Base-by-base conservation (phyloP, 1,139 yeast genomes). In the Geotrichum klebahnii region DNA sequence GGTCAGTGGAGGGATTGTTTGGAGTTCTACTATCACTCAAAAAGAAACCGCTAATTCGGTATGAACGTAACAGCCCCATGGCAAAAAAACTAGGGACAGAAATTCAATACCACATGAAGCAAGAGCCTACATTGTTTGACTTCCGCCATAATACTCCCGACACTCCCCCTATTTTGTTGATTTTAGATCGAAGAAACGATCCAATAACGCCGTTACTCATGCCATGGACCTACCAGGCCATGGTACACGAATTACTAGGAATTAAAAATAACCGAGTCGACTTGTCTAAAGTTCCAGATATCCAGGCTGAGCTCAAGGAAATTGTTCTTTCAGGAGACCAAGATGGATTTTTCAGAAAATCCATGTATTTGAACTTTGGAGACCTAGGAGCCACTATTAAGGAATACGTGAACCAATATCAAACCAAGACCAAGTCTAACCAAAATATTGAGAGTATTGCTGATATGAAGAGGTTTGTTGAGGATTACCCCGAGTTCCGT, bases 191-290 rank as follows among this genome's bases (percentile, higher is more conserved):
- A 48, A 79, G 81, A 54, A 83, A 81, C 61, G 99, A 92, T 66
- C 97, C 97, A 1, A 74, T 90, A 28, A 92, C 99, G 0, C 97
- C 99, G 1, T 72, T 92, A 41, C 69, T 92, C 44, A 79, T 84
- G 36, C 98, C 97, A 1, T 92, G 99, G 99, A 90, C 98, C 0
- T 92, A 89, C 67, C 97, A 92, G 64, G 87, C 97, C 1, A 92
- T 94, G 98, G 87, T 92, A 16, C 96, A 92, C 65, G 97, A 94
- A 64, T 76, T 88, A 32, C 72, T 92, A 36, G 95, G 92, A 1
- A 85, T 92, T 53, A 71, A 74, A 19, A 84, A 88, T 63, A 92
- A 92, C 60, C 77, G 92, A 3, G 96, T 88, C 2, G 82, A 81
- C 56, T 67, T 90, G 48, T 70, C 82, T 1, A 57, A 57, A 3